Evolutionary conservation across 371 early-diverging fungal species (phyloP).

Genomic region (Blastocladiella emersonii): DNA sequence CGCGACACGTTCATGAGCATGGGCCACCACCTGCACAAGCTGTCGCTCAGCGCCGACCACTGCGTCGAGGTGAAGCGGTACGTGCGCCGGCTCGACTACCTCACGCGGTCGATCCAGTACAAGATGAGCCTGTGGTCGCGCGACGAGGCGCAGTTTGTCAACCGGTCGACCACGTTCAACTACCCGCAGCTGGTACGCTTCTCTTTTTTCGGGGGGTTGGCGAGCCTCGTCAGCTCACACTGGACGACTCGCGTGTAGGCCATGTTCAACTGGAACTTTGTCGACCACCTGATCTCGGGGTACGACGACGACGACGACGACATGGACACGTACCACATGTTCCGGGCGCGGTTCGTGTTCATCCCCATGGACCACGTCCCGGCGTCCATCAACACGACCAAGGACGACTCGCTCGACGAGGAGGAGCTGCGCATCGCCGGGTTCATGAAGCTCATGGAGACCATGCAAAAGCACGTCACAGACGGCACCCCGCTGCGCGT

Average conservation of each 20-base stretch:
- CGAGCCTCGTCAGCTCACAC: no score
- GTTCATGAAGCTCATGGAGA: constrained; percentile 71
- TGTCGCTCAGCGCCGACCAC: constrained; percentile 53
- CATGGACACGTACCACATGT: constrained; percentile 29
- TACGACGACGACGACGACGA: constrained; percentile 74
- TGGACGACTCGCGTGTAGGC: neutral
- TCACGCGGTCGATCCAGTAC: constrained; percentile 44
- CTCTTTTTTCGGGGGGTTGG: no score
- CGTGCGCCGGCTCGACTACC: constrained; percentile 51
- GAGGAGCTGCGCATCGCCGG: constrained; percentile 79
- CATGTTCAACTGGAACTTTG: constrained; percentile 83
- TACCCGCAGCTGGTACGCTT: constrained; percentile 48
- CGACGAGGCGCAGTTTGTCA: constrained; percentile 39
- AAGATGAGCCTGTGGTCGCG: constrained; percentile 80
- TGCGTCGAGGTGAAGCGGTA: constrained; percentile 82
- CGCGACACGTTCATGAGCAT: constrained; percentile 44
- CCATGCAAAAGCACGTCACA: constrained; percentile 8
- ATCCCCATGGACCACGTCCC: constrained; percentile 64
- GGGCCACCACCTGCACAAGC: constrained; percentile 68
- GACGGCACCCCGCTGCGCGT: constrained; percentile 10
- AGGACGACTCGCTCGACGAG: constrained; percentile 55
- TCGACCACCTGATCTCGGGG: constrained; percentile 71
- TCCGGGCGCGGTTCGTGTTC: constrained; percentile 78
- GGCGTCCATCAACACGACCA: constrained; percentile 25
- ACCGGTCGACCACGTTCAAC: constrained; percentile 41